phyloP scores from a whole-genome alignment of 352 stramenopile species.

The Phytopythium boreale region DNA sequence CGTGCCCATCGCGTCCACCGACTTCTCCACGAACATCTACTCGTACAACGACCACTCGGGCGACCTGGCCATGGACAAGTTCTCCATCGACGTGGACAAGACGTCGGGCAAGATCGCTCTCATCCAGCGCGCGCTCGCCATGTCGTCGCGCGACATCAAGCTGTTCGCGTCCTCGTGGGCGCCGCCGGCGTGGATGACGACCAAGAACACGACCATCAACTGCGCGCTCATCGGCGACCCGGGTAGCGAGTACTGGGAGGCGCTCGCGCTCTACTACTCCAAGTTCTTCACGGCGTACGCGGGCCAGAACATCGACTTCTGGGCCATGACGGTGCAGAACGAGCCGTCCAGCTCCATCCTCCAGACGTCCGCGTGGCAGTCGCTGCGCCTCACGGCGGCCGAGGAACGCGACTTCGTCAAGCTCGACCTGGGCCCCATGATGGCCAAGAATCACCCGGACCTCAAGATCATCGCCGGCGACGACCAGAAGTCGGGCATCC shows the following conservation, averaged over 20 bases:
- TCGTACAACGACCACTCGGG: conserved; percentile 71
- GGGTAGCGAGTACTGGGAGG: conserved; percentile 64
- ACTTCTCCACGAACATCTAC: conserved; percentile 86
- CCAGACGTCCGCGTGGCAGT: conserved; percentile 54
- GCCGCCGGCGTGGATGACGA: conserved; percentile 87
- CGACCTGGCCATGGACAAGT: conserved; percentile 66
- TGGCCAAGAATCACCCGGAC: conserved; percentile 63
- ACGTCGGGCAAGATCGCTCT: conserved; percentile 67
- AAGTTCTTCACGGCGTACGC: conserved; percentile 88
- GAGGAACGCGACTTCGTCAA: conserved; percentile 75
- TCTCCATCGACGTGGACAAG: conserved; percentile 75
- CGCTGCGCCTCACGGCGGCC: conserved; percentile 44
- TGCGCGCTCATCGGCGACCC: conserved; percentile 52
- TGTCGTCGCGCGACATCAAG: conserved; percentile 35
- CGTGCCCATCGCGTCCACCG: conserved; percentile 78
- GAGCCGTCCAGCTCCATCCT: conserved; percentile 61
- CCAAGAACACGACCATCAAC: conserved; percentile 50
- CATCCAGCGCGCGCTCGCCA: conserved; percentile 53
- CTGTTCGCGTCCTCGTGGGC: conserved; percentile 88
- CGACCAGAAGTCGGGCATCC: conserved; percentile 74
- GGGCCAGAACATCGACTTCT: conserved; percentile 67
- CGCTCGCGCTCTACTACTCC: conserved; percentile 83
- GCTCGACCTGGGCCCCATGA: conserved; percentile 64
- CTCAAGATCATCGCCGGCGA: conserved; percentile 85
- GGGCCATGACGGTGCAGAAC: conserved; percentile 86